A percentile compares a stretch with the other conserved stretches of the same genome.
These are phyloP conservation scores for Euphorbia tirucalli DNA, from an alignment of 345 rosid species.

Conservation along the genomic window DNA sequence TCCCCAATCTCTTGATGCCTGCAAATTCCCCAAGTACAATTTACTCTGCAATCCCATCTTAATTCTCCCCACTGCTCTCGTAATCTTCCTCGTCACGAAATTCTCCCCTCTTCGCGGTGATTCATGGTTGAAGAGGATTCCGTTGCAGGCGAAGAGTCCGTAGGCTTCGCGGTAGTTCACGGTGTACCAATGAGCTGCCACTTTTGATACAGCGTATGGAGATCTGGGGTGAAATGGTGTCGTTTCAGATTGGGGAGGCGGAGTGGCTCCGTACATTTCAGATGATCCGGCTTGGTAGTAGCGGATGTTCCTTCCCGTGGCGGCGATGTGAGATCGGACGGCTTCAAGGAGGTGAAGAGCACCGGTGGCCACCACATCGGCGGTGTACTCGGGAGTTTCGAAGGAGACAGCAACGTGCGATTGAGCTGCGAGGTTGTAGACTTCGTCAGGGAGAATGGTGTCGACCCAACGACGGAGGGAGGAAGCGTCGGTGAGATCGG, in stretches of 20 bases:
- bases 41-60: conserved; percentile 81
- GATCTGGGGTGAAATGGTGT: conserved; percentile 94
- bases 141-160: conserved; percentile 87
- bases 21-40: conserved; percentile 75
- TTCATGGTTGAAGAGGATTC: conserved; percentile 88
- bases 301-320: conserved; percentile 62
- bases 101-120: conserved; percentile 93
- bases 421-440: conserved; percentile 92
- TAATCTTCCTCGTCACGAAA: conserved; percentile 89
- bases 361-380: conserved; percentile 93
- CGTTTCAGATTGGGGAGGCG: conserved; percentile 81
- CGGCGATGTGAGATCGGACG: conserved; percentile 77
- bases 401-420: conserved; percentile 95
- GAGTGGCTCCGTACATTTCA: conserved; percentile 93
- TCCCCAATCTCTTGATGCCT: conserved; percentile 94
- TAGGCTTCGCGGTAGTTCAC: conserved; percentile 95
- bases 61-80: conserved; percentile 89
- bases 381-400: conserved; percentile 94
- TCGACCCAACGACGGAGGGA: conserved; percentile 98
- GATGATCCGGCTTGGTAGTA: conserved; percentile 97
- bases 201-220: conserved; percentile 90
- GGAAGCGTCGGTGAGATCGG: conserved; percentile 84
- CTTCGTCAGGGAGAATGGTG: conserved; percentile 79
- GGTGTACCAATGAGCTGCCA: conserved; percentile 97
- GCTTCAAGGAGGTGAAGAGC: conserved; percentile 92